Base-by-base conservation (phyloP, 148 eudicot genomes). In the Rhododendron henanense region DNA sequence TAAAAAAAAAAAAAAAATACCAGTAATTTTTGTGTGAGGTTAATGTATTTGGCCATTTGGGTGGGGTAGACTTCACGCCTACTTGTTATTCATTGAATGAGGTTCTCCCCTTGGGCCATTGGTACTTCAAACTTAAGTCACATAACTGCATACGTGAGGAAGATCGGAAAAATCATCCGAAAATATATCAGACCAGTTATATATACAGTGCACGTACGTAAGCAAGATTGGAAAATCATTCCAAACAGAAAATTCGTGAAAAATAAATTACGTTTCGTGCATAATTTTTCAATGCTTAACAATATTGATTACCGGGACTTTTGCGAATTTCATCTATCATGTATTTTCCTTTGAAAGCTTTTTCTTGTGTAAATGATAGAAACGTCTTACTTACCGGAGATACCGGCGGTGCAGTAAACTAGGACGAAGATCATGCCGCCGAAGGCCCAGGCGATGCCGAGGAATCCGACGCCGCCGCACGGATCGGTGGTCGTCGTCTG, bases 361-460 rank as follows among this genome's bases (percentile, higher is more conserved):
- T 0, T 16, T 6, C 19, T 6, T 37, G 3, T 1, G 48, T 6
- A 15, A 4, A 10, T 16, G 61, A 15, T 15, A 4, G 61, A 55
- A 53, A 55, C 3, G 61, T 55, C 61, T 15, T 28, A 88, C 89
- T 79, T 3, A 94, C 93, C 96, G 14, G 97, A 94, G 87, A 94
- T 92, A 23, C 97, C 97, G 86, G 97, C 95, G 81, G 97, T 94
- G 92, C 97, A 94, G 94, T 94, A 94, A 44, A 94, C 97, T 76
- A 94, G 97, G 82, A 94, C 44, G 84, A 94, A 94, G 90, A 94
- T 94, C 95, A 93, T 94, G 90, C 97, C 97, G 33, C 97, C 97
- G 33, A 94, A 94, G 77, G 97, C 94, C 97, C 97, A 94, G 0
- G 97, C 95, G 79, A 94, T 94, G 39, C 97, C 97, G n/a, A 94